Percentiles rank a stretch among this genome's conserved stretches.
Conservation (phyloP, 768 basidiomycete genomes). For the Suillus bovinus region DNA sequence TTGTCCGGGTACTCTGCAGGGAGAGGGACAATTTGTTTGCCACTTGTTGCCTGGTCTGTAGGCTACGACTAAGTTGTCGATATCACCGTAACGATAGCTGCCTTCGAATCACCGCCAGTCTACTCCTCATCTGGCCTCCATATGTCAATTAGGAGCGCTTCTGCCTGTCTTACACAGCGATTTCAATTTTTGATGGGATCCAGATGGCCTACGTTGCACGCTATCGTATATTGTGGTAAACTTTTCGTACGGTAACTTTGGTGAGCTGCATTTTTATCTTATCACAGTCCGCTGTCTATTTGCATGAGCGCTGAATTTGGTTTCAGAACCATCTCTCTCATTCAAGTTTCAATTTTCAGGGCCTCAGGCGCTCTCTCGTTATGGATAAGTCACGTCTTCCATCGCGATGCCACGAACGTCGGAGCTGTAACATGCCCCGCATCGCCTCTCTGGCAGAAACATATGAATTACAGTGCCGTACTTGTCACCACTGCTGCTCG, state of each 20-base stretch:
- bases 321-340: conserved; percentile 56
- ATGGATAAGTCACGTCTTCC: conserved; percentile 41
- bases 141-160: too few relatives aligned
- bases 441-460: conserved; percentile 63
- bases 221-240: neutral
- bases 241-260: conserved; percentile 18
- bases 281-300: neutral
- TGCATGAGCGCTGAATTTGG: neutral
- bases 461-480: conserved; percentile 56
- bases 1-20: neutral
- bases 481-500: conserved; percentile 21
- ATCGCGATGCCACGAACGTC: conserved; percentile 59
- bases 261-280: conserved; percentile 22
- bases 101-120: neutral
- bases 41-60: neutral
- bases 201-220: neutral
- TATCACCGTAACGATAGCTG: neutral
- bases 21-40: neutral
- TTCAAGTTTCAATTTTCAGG: conserved; percentile 49
- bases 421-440: conserved; percentile 44
- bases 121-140: too few relatives aligned
- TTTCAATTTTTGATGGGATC: neutral
- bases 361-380: conserved; percentile 46
- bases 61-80: neutral
- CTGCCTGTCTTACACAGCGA: neutral